Evolutionary conservation across 78 protist species (phyloP), one percentile per base, ranked within the genome.

Genomic region (Dictyostelium firmibasis): DNA sequence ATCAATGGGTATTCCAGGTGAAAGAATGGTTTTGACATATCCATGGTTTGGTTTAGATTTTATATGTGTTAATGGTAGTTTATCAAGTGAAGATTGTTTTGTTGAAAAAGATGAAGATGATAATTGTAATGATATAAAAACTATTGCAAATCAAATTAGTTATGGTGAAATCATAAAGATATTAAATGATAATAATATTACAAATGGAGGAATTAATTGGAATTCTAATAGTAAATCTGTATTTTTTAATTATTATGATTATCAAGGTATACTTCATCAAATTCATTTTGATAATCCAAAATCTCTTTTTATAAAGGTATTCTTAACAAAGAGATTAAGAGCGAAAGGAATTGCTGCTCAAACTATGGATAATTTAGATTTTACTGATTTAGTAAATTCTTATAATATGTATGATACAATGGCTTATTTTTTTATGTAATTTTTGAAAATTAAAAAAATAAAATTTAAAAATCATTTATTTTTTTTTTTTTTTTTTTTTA

Each of bases 11-110:
- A 25, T 67, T 67, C 38, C 31, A 2, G 75, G 75, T 11, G 31
- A 25, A 67, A 67, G 33, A 67, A 27, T 67, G 18, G 36, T 67
- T 3, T 67, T 67, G 3, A 67, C 14, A 2, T 67, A 25, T 67
- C 35, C 75, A 67, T 67, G 75, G 75, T 67, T 67, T 27, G 75
- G 75, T 67, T 67, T 67, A 10, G 75, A 67, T 67, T 67, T 67
- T 67, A 25, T 25, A 3, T 67, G 75, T 67, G 4, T 3, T 6
- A 67, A 27, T 67, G 35, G 33, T 1, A 67, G 27, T 67, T 67
- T 67, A 67, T 27, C 75, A 25, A 67, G 14, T 67, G 33, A 23
- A 4, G 75, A 67, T 11, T 67, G 75, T 67, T 13, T 29, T 2
- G 18, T 67, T 25, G 4, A 3, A 6, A 67, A 25, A 10, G 1